phyloP scores from a whole-genome alignment of 2,329 filamentous ascomycete species.

The Colletotrichum theobromicola region DNA sequence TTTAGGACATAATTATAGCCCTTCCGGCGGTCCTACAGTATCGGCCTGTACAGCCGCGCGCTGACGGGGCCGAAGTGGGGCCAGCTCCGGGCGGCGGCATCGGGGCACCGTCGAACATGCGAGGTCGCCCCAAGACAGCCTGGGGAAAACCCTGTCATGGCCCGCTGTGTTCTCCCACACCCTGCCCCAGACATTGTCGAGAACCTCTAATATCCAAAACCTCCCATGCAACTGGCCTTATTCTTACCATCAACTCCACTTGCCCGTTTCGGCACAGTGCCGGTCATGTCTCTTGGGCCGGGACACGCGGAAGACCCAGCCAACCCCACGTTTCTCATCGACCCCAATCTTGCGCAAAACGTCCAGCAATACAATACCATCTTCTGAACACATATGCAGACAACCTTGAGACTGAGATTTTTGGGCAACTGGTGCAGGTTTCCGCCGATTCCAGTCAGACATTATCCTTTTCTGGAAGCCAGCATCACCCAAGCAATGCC shows the following conservation, averaged over 20 bases:
- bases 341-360: background rate
- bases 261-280: background rate
- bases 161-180: too few relatives aligned
- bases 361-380: too few relatives aligned
- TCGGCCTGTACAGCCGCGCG: background rate
- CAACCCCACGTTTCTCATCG: background rate
- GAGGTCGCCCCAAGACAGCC: background rate
- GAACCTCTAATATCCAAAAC: too few relatives aligned
- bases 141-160: too few relatives aligned
- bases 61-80: background rate
- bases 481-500: background rate
- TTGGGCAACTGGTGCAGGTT: background rate
- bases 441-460: background rate
- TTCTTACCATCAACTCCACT: background rate
- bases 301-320: background rate
- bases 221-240: too few relatives aligned
- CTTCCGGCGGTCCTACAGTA: background rate
- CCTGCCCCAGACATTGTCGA: too few relatives aligned
- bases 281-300: background rate
- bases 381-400: too few relatives aligned
- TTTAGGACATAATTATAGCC: background rate
- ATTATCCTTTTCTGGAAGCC: too few relatives aligned
- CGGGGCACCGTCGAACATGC: background rate
- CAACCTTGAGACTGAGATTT: too few relatives aligned
- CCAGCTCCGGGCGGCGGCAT: background rate